A percentile compares a stretch with the other conserved stretches of the same genome.
Conservation (phyloP, 306 rosid genomes). For the Fragaria nilgerrensis region DNA sequence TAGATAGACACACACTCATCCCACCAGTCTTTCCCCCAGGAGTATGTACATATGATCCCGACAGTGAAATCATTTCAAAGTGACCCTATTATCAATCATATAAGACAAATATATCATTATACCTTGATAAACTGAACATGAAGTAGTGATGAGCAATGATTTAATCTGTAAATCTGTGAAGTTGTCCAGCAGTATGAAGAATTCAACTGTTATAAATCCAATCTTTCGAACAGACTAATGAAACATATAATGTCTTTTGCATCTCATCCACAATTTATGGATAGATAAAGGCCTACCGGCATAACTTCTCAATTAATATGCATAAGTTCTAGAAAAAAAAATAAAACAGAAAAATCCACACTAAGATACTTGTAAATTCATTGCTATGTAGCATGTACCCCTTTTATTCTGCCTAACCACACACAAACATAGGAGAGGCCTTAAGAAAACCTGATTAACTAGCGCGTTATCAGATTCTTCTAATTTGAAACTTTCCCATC, state of each 20-base stretch:
- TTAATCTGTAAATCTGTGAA: background rate
- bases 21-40: conserved; percentile 72
- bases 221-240: background rate
- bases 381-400: background rate
- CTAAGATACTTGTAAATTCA: background rate
- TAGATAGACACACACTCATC: conserved; percentile 81
- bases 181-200: background rate
- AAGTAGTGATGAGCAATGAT: conserved; percentile 8
- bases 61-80: conserved; percentile 83
- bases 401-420: background rate
- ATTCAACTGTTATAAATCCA: background rate
- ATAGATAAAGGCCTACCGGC: background rate
- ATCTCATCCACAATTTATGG: background rate
- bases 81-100: conserved; percentile 56
- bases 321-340: background rate
- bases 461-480: background rate
- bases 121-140: conserved; percentile 14
- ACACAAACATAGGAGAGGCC: background rate
- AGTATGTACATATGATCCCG: conserved; percentile 85
- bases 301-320: background rate
- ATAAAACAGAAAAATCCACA: background rate
- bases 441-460: background rate
- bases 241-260: background rate
- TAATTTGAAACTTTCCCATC: background rate
- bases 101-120: conserved; percentile 22